phyloP scores from a whole-genome alignment of 176 grass and related monocot species.

The Avena sativa region DNA sequence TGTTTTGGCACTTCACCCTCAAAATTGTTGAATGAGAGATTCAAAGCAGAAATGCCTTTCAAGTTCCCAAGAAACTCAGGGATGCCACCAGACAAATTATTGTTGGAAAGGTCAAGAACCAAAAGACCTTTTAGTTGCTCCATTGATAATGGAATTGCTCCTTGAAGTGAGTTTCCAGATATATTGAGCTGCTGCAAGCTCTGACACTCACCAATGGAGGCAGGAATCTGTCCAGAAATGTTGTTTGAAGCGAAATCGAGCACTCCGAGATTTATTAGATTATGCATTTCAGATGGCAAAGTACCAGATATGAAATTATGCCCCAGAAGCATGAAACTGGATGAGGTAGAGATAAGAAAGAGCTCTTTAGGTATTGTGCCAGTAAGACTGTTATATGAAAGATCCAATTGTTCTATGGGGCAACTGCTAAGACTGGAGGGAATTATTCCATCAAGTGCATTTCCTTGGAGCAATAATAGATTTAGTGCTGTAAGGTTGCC shows the following conservation, averaged over 20 bases:
- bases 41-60: constrained; percentile 14
- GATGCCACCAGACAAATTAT: constrained; percentile 51
- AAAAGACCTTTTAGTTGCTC: constrained; percentile 43
- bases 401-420: constrained; percentile 31
- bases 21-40: constrained; percentile 65
- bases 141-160: constrained; percentile 46
- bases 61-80: constrained; percentile 42
- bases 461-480: background rate
- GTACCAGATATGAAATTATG: constrained; percentile 54
- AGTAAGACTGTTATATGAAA: constrained; percentile 54
- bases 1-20: constrained; percentile 44
- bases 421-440: constrained; percentile 26
- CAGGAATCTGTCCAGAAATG: constrained; percentile 23
- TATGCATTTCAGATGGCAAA: constrained; percentile 44
- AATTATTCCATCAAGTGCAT: constrained; percentile 16
- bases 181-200: constrained; percentile 44
- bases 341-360: constrained; percentile 42
- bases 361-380: constrained; percentile 49
- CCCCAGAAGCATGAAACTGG: constrained; percentile 30
- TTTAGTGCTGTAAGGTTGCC: constrained; percentile 35
- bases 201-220: constrained; percentile 24
- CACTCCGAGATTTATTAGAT: constrained; percentile 25
- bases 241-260: constrained; percentile 17
- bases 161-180: constrained; percentile 45
- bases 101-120: constrained; percentile 46